phyloP scores from a whole-genome alignment of 192 early-diverging fungal genomes.

The Globomyces pollinis-pini region DNA sequence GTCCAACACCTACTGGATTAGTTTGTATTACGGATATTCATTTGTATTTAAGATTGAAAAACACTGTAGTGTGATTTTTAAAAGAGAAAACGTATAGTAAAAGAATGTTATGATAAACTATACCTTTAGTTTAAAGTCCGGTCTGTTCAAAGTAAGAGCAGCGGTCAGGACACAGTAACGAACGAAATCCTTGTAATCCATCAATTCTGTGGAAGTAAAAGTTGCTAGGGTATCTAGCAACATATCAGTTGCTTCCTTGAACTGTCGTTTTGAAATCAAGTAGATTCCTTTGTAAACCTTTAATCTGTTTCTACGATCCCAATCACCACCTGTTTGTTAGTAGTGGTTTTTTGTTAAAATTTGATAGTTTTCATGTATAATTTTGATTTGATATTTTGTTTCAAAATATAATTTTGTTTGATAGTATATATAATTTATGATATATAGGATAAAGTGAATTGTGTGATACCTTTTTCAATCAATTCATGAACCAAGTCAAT shows the following conservation, averaged over 20 bases:
- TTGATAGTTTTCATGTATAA: conserved; percentile 24
- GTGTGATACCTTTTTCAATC: conserved; percentile 10
- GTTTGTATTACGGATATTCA: conserved; percentile 77
- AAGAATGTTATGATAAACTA: conserved; percentile 33
- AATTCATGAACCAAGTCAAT: conserved; percentile 63
- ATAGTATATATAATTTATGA: too few relatives aligned
- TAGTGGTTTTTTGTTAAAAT: conserved; percentile 94
- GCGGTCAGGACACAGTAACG: conserved; percentile 87
- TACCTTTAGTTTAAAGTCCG: conserved; percentile 93
- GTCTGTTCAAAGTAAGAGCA: conserved; percentile 75
- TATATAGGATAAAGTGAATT: conserved; percentile 22
- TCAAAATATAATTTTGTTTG: too few relatives aligned
- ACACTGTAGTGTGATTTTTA: background rate
- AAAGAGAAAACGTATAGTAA: background rate
- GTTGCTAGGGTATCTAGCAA: conserved; percentile 94
- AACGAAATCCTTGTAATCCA: conserved; percentile 97
- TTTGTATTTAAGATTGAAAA: background rate
- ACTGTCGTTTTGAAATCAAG: conserved; percentile 89
- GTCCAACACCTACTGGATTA: conserved; percentile 3
- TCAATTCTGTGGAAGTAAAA: conserved; percentile 92
- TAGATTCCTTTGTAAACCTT: conserved; percentile 95
- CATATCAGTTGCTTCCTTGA: conserved; percentile 81
- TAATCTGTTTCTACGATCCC: conserved; percentile 97
- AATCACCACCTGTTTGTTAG: too few relatives aligned
- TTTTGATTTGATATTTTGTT: conserved; percentile 1